These are phyloP conservation scores for carrot (Daucus carota) DNA, from an alignment of 129 eudicot genomes.

Conservation along the genomic window DH1_v3.0 NC_030387.2:38974001-38974500, in stretches of 20 bases:
- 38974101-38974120: conserved; percentile 32
- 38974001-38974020: conserved; percentile 38
- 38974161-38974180: no score
- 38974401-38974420: not conserved
- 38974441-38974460: not conserved
- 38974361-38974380: conserved; percentile 19
- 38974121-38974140: conserved; percentile 38
- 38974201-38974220: not conserved
- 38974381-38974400: not conserved
- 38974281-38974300: conserved; percentile 45
- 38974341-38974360: conserved; percentile 55
- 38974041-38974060: conserved; percentile 51
- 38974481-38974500: conserved; percentile 58
- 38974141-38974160: conserved; percentile 15
- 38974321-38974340: conserved; percentile 55
- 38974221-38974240: not conserved
- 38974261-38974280: not conserved
- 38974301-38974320: conserved; percentile 46
- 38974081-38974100: conserved; percentile 63
- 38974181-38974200: not conserved
- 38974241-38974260: not conserved
- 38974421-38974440: not conserved
- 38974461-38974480: conserved; percentile 53
- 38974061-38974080: conserved; percentile 49
- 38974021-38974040: conserved; percentile 47